A percentile compares a stretch with the other conserved stretches of the same genome.
Conservation (phyloP, 2,329 filamentous ascomycete species). For the Thelonectria rubi region DNA sequence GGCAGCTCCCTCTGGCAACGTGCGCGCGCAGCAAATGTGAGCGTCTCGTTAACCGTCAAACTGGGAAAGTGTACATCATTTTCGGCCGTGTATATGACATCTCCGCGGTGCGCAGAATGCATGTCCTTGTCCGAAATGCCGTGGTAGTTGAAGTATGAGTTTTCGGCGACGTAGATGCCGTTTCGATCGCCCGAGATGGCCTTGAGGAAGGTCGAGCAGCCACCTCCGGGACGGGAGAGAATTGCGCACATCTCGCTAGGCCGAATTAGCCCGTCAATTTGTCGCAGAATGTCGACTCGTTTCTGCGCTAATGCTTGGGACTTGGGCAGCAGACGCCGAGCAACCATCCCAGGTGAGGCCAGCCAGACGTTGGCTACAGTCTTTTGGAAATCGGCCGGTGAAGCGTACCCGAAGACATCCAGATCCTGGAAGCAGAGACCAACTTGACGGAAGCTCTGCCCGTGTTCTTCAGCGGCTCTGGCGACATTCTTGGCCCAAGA, state of each 20-base stretch:
- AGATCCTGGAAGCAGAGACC: constrained; percentile 18
- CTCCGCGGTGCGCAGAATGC: constrained; percentile 10
- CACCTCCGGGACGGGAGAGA: constrained; percentile 4
- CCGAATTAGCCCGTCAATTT: constrained; percentile 9
- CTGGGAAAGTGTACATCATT: constrained; percentile 17
- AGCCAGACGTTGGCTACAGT: constrained; percentile 14
- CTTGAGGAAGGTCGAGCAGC: constrained; percentile 18
- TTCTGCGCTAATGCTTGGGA: not conserved
- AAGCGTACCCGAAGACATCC: constrained; percentile 14
- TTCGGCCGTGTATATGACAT: constrained; percentile 16
- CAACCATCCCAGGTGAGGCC: constrained; percentile 3
- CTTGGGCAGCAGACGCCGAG: constrained; percentile 2
- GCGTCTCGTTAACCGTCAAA: constrained; percentile 11
- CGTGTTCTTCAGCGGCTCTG: not conserved
- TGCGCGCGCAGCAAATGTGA: constrained; percentile 15
- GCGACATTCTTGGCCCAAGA: constrained; percentile 6
- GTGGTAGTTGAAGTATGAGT: constrained; percentile 18
- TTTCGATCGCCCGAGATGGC: constrained; percentile 10
- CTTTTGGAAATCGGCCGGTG: constrained; percentile 18
- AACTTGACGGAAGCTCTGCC: constrained; percentile 12
- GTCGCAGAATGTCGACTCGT: constrained; percentile 7
- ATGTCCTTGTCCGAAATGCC: constrained; percentile 13
- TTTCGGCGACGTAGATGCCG: constrained; percentile 3
- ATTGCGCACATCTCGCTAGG: constrained; percentile 20
- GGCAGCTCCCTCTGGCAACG: constrained; percentile 4